Evolutionary conservation across 441 rosid species (phyloP).

Genomic region (Daphne laureola): DNA sequence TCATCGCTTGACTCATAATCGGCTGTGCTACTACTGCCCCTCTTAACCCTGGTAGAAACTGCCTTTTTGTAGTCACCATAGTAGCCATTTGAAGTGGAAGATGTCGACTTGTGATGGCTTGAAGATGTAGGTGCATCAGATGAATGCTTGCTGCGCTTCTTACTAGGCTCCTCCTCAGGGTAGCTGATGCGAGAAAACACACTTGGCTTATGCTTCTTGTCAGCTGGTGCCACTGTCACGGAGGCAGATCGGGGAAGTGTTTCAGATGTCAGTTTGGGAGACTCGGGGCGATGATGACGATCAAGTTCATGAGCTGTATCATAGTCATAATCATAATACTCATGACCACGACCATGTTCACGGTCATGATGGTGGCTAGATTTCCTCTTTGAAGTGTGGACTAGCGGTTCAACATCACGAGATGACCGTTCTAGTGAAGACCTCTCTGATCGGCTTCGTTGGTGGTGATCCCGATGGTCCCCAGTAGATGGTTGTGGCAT

Average conservation of each 20-base stretch:
- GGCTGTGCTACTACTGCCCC: constrained; percentile 24
- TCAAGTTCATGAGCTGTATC: constrained; percentile 32
- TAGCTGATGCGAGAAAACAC: constrained; percentile 95
- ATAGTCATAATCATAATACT: constrained; percentile 30
- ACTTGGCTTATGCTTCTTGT: constrained; percentile 47
- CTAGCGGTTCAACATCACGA: constrained; percentile 28
- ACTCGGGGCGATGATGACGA: constrained; percentile 27
- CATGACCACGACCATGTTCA: constrained; percentile 28
- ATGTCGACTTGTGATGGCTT: constrained; percentile 23
- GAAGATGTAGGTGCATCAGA: constrained; percentile 15
- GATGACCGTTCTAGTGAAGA: constrained; percentile 29
- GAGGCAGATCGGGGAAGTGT: constrained; percentile 15
- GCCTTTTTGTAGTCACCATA: constrained; percentile 29
- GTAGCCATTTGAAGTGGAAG: constrained; percentile 29
- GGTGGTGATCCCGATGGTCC: constrained; percentile 18
- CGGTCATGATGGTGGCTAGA: constrained; percentile 40
- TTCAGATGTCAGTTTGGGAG: constrained; percentile 30
- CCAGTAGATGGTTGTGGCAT: constrained; percentile 23
- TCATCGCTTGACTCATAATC: constrained; percentile 85
- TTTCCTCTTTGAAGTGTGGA: constrained; percentile 53
- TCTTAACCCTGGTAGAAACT: constrained; percentile 21
- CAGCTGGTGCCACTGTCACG: constrained; percentile 22
- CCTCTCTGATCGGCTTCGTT: constrained; percentile 32
- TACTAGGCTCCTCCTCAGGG: constrained; percentile 54
- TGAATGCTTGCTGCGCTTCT: constrained; percentile 50